phyloP scores from a whole-genome alignment of 306 rosid genomes.

The Bauhinia variegata region DNA sequence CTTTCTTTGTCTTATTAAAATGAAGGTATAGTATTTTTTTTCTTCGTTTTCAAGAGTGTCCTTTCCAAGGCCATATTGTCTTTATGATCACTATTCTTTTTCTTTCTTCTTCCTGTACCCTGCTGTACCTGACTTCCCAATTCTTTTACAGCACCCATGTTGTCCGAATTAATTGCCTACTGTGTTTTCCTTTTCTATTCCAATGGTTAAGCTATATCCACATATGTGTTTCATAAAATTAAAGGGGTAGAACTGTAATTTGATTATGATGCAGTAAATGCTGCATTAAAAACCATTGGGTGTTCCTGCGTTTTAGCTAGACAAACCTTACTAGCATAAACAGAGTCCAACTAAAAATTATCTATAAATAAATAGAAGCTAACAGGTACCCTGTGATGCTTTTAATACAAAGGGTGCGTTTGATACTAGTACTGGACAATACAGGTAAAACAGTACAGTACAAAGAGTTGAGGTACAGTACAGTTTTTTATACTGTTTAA shows the following conservation, averaged over 20 bases:
- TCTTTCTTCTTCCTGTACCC: not conserved
- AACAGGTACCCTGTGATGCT: not conserved
- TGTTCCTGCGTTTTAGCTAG: slow-evolving; percentile 4
- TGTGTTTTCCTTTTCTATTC: too few species aligned
- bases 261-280: too few species aligned
- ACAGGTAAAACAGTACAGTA: too few species aligned
- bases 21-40: too few species aligned
- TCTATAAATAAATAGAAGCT: not conserved
- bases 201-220: too few species aligned
- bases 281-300: slow-evolving; percentile 22
- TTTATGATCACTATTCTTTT: too few species aligned
- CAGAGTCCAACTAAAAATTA: not conserved
- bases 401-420: too few species aligned
- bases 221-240: not conserved
- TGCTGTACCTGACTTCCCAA: slow-evolving; percentile 3
- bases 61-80: not conserved
- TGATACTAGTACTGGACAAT: too few species aligned
- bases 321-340: not conserved
- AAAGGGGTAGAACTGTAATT: slow-evolving; percentile 20
- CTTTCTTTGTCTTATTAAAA: too few species aligned
- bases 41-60: not conserved
- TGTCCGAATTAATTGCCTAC: slow-evolving; percentile 15
- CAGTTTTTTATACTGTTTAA: too few species aligned
- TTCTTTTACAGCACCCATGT: not conserved
- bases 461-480: too few species aligned